Conservation (phyloP, 352 stramenopile species). For the Pythium folliculosum region DNA sequence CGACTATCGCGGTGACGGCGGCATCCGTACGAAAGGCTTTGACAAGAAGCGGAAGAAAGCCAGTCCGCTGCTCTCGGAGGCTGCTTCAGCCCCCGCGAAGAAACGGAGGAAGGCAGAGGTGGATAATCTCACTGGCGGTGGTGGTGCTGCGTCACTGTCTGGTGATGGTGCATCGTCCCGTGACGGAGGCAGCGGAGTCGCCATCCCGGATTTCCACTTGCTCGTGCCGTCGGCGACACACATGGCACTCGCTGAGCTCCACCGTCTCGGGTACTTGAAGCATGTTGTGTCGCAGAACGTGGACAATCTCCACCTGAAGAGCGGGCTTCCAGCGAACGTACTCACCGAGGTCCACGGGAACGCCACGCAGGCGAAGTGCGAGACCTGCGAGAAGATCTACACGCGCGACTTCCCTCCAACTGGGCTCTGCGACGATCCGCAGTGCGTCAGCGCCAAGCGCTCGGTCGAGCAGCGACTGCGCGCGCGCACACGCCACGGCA, state of each 20-base stretch:
- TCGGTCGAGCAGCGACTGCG: slow-evolving; percentile 58
- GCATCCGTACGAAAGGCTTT: slow-evolving; percentile 71
- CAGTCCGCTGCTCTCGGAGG: neutral
- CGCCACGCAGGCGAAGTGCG: slow-evolving; percentile 77
- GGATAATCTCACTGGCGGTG: slow-evolving; percentile 4
- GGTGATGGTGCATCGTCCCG: neutral
- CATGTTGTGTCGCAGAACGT: slow-evolving; percentile 85
- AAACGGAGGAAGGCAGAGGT: slow-evolving; percentile 10
- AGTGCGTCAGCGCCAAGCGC: slow-evolving; percentile 70
- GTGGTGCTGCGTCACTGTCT: neutral
- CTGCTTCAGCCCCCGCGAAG: neutral
- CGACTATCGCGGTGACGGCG: slow-evolving; percentile 81
- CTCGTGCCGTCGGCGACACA: slow-evolving; percentile 77
- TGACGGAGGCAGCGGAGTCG: neutral
- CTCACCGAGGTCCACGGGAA: slow-evolving; percentile 85
- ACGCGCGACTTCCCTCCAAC: slow-evolving; percentile 65
- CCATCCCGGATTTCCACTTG: slow-evolving; percentile 64
- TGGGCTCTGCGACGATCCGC: slow-evolving; percentile 61
- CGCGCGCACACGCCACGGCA: slow-evolving; percentile 73
- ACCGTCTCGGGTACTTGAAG: slow-evolving; percentile 71
- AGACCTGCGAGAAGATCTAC: slow-evolving; percentile 88
- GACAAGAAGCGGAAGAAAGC: slow-evolving; percentile 27
- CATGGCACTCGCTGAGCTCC: slow-evolving; percentile 81
- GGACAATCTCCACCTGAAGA: slow-evolving; percentile 85
- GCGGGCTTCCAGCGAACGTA: slow-evolving; percentile 49